Conservation (phyloP, 768 basidiomycete genomes). For the Lepiota brunneoincarnata region DNA sequence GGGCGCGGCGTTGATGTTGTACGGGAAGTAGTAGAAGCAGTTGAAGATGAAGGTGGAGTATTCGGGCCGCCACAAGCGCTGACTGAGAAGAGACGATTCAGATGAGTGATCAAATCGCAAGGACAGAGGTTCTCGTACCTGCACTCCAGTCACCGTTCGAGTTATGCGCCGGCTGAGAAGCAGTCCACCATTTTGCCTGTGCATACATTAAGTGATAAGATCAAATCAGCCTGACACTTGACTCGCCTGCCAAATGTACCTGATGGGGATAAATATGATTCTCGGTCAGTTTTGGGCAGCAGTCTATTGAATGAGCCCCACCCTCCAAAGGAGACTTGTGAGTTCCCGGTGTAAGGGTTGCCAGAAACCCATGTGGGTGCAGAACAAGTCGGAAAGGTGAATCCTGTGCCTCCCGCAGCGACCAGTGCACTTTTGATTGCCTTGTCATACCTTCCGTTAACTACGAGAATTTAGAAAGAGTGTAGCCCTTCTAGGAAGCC, state of each 20-base stretch:
- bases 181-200: constrained; percentile 63
- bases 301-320: constrained; percentile 22
- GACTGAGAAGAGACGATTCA: constrained; percentile 30
- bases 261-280: constrained; percentile 16
- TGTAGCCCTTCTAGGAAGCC: constrained; percentile 24
- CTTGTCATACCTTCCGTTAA: constrained; percentile 56
- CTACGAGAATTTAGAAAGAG: constrained; percentile 23
- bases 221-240: neutral
- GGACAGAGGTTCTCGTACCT: constrained; percentile 35
- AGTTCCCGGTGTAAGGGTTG: constrained; percentile 47
- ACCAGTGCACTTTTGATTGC: constrained; percentile 58
- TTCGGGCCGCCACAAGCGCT: constrained; percentile 42
- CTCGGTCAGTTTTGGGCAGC: too few species aligned
- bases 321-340: constrained; percentile 55
- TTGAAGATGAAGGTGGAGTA: constrained; percentile 7
- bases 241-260: constrained; percentile 63
- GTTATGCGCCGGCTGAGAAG: constrained; percentile 41
- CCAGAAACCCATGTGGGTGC: constrained; percentile 52
- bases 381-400: constrained; percentile 60
- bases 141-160: constrained; percentile 63
- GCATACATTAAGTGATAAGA: neutral
- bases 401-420: constrained; percentile 66
- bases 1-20: constrained; percentile 19
- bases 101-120: neutral
- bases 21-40: constrained; percentile 15